Percentiles rank a stretch among this genome's conserved stretches.
Conservation (phyloP, 169 alveolate species). For the Eimeria necatrix region DNA sequence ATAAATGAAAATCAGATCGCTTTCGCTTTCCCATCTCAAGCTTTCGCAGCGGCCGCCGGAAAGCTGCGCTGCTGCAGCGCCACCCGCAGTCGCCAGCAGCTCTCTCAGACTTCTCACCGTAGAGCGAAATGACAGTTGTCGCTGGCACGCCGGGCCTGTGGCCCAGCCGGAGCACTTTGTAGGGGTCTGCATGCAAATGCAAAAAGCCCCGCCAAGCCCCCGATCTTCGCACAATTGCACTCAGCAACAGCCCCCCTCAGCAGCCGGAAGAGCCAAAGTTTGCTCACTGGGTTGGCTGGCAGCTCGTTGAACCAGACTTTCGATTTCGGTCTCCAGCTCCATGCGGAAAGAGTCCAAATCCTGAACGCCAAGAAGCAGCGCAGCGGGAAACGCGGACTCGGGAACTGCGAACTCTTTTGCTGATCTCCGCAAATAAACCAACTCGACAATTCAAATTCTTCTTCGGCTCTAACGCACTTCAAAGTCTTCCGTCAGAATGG, state of each 20-base stretch:
- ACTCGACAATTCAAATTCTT: too few species aligned
- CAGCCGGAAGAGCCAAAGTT: not conserved
- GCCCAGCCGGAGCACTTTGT: not conserved
- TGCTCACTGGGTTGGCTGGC: not conserved
- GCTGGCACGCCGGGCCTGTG: conserved; percentile 6
- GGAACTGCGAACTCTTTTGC: too few species aligned
- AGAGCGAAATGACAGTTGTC: conserved; percentile 13
- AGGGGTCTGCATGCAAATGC: not conserved
- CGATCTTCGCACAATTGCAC: not conserved
- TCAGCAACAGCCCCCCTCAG: not conserved
- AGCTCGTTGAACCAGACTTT: not conserved
- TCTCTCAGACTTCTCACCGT: not conserved
- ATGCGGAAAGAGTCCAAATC: conserved; percentile 2
- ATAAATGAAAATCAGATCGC: too few species aligned
- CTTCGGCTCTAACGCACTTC: not conserved
- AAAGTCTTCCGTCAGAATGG: conserved; percentile 2
- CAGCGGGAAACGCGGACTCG: not conserved
- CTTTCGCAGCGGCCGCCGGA: too few species aligned
- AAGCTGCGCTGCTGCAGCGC: too few species aligned
- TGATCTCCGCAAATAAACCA: too few species aligned
- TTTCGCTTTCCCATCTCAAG: too few species aligned
- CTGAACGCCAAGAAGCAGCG: not conserved
- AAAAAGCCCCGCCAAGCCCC: not conserved
- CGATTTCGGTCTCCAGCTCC: not conserved
- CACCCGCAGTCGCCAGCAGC: too few species aligned